Evolutionary conservation across 352 stramenopile species (phyloP).

Genomic region (Phytophthora parvispora): DNA sequence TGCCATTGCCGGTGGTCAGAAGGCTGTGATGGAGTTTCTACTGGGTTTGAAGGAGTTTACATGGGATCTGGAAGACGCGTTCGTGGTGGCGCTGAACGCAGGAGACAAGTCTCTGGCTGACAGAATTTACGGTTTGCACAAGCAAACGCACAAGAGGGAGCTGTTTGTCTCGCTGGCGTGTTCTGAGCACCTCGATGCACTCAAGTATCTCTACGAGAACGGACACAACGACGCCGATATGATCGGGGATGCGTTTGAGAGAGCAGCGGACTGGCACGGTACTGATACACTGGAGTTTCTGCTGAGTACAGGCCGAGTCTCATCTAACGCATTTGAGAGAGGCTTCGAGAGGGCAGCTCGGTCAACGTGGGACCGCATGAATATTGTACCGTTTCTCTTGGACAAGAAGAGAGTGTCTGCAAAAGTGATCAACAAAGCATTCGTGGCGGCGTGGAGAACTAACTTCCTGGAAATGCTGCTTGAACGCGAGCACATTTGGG

Average conservation of each 20-base stretch:
- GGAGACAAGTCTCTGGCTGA: not conserved
- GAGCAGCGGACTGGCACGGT: not conserved
- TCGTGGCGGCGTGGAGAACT: not conserved
- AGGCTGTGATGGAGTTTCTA: not conserved
- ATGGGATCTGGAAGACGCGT: not conserved
- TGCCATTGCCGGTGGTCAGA: not conserved
- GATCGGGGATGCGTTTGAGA: not conserved
- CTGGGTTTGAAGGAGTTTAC: not conserved
- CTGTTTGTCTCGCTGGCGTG: not conserved
- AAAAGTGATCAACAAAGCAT: not conserved
- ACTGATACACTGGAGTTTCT: not conserved
- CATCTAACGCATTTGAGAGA: not conserved
- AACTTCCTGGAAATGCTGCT: not conserved
- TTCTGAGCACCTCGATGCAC: not conserved
- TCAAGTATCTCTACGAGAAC: not conserved
- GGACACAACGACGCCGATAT: not conserved
- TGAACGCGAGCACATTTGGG: not conserved
- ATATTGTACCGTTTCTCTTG: not conserved
- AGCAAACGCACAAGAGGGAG: not conserved
- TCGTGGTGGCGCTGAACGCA: not conserved
- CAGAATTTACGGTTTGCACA: not conserved
- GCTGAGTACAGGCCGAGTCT: not conserved
- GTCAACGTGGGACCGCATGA: not conserved
- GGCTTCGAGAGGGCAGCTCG: not conserved
- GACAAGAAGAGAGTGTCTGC: not conserved